A percentile compares a stretch with the other conserved stretches of the same genome.
These are phyloP conservation scores for Syncephalastrum sp. DNA, from an alignment of 371 early-diverging fungal species.

Conservation along the genomic window DNA sequence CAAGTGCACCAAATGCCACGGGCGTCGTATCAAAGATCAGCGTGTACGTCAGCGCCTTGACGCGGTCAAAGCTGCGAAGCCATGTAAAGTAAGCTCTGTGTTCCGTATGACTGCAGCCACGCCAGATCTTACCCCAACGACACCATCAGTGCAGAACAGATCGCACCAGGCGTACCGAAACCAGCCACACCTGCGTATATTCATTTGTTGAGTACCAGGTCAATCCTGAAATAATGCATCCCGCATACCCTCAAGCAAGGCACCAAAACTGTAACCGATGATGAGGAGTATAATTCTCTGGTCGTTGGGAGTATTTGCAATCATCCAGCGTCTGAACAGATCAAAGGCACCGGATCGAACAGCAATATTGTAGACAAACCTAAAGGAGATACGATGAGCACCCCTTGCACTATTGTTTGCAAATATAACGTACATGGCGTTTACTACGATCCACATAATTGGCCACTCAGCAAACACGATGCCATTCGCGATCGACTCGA, in stretches of 20 bases:
- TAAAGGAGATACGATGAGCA: constrained; percentile 6
- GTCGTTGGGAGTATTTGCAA: constrained; percentile 30
- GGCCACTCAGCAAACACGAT: constrained; percentile 48
- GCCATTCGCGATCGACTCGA: constrained; percentile 36
- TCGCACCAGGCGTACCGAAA: constrained; percentile 48
- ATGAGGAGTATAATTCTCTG: constrained; percentile 37
- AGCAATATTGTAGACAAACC: constrained; percentile 45
- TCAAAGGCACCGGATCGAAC: constrained; percentile 31
- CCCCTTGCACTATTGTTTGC: not conserved
- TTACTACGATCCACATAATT: constrained; percentile 51
- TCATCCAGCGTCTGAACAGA: constrained; percentile 1
- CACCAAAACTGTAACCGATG: constrained; percentile 41
- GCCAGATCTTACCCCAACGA: constrained; percentile 36
- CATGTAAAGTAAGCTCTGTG: not conserved
- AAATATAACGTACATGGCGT: constrained; percentile 29
- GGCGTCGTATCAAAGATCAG: constrained; percentile 45
- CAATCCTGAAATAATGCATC: not conserved
- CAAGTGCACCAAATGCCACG: constrained; percentile 41
- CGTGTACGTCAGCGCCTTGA: constrained; percentile 38
- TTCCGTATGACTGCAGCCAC: too few relatives aligned
- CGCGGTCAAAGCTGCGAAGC: constrained; percentile 31
- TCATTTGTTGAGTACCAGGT: too few relatives aligned
- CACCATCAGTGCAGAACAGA: constrained; percentile 45
- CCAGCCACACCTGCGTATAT: constrained; percentile 34
- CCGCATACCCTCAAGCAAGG: constrained; percentile 37